Percentiles rank a stretch among this genome's conserved stretches.
phyloP scores from a whole-genome alignment of 257 asterid genomes.

The Solanum tacnaense region DNA sequence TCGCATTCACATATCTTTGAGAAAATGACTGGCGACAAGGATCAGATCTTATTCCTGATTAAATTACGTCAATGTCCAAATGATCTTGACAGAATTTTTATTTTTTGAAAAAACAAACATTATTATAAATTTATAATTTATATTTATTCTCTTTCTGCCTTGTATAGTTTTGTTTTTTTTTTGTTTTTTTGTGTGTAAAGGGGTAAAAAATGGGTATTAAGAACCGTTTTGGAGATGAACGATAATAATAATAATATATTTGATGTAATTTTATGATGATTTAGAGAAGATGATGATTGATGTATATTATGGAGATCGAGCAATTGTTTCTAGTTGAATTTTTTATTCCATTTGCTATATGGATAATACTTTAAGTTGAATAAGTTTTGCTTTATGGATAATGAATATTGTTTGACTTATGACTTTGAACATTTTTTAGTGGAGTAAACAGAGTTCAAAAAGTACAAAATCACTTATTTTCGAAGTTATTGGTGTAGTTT shows the following conservation, averaged over 20 bases:
- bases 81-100: neutral
- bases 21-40: slow-evolving; percentile 67
- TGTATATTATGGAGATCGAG: too few relatives aligned
- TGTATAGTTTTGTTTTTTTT: neutral
- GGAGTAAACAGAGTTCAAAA: neutral
- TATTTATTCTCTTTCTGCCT: neutral
- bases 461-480: neutral
- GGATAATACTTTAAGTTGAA: neutral
- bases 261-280: too few relatives aligned
- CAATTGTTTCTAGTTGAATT: too few relatives aligned
- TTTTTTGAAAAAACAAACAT: neutral
- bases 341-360: neutral
- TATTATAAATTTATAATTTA: neutral
- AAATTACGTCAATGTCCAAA: slow-evolving; percentile 23
- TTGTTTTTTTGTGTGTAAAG: neutral
- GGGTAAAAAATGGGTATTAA: too few relatives aligned
- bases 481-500: neutral
- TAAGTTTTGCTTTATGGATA: neutral
- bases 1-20: slow-evolving; percentile 56
- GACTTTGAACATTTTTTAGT: neutral
- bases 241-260: too few relatives aligned
- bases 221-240: neutral
- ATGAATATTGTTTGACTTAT: neutral
- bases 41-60: slow-evolving; percentile 38
- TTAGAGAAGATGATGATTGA: neutral